A percentile compares a stretch with the other conserved stretches of the same genome.
These are phyloP conservation scores for Hippophae gyantsensis DNA, from an alignment of 306 rosid genomes.

Conservation along the genomic window DNA sequence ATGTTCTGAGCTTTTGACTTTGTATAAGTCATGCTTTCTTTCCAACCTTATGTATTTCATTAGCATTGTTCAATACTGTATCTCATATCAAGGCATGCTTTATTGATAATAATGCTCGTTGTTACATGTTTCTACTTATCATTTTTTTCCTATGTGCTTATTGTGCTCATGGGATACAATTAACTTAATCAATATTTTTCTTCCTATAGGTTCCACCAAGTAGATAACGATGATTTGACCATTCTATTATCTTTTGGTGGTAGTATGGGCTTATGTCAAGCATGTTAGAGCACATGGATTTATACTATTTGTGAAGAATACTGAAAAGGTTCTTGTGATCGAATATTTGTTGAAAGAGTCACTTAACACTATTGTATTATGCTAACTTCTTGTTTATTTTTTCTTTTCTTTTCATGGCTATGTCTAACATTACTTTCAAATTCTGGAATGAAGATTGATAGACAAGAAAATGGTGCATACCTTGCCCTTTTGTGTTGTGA, in stretches of 20 bases:
- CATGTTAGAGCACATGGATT: constrained; percentile 90
- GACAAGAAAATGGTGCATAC: constrained; percentile 79
- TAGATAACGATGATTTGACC: constrained; percentile 81
- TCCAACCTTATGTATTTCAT: too few species aligned
- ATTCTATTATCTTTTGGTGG: constrained; percentile 94
- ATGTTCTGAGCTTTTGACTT: background rate
- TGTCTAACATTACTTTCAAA: constrained; percentile 23
- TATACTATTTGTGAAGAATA: constrained; percentile 73
- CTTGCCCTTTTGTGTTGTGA: constrained; percentile 12
- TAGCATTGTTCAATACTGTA: constrained; percentile 9
- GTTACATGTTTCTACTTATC: background rate
- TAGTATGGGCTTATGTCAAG: constrained; percentile 47
- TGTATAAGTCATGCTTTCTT: too few species aligned
- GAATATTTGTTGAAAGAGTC: constrained; percentile 15
- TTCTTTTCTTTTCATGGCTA: constrained; percentile 22
- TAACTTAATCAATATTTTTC: constrained; percentile 1
- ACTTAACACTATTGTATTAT: constrained; percentile 4
- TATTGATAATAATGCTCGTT: background rate
- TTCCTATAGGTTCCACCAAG: constrained; percentile 75
- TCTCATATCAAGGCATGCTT: background rate
- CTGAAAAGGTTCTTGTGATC: constrained; percentile 61
- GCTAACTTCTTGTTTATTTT: constrained; percentile 29
- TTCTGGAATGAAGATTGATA: constrained; percentile 44
- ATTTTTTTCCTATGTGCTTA: background rate
- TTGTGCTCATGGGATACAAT: background rate